phyloP scores from a whole-genome alignment of 495 filamentous ascomycete species.

The Tuber calosporum region DNA sequence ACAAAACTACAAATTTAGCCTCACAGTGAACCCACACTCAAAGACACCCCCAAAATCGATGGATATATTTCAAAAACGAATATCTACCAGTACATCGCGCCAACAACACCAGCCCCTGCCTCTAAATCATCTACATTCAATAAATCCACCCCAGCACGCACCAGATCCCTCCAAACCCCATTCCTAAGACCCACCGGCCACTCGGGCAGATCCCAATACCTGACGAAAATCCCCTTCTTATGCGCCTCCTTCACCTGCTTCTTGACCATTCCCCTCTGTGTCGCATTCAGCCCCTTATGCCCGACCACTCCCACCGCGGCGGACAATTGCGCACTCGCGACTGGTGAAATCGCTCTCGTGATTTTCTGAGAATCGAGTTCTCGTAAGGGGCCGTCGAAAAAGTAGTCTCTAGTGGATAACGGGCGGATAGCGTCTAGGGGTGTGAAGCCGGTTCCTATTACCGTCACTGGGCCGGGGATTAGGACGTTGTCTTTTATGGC shows the following conservation, averaged over 20 bases:
- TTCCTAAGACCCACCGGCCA: slow-evolving; percentile 69
- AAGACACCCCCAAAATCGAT: not conserved
- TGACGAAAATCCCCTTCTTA: slow-evolving; percentile 58
- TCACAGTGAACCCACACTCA: not conserved
- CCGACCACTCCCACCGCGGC: slow-evolving; percentile 48
- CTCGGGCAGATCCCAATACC: slow-evolving; percentile 72
- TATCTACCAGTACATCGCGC: slow-evolving; percentile 27
- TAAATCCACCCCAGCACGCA: slow-evolving; percentile 62
- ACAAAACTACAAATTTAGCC: not conserved
- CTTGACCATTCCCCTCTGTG: slow-evolving; percentile 56
- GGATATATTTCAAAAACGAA: slow-evolving; percentile 36
- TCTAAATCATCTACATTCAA: slow-evolving; percentile 74
- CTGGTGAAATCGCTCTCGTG: slow-evolving; percentile 39
- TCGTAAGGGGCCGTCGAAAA: slow-evolving; percentile 59
- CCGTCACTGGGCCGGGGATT: slow-evolving; percentile 55
- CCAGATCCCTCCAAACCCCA: slow-evolving; percentile 65
- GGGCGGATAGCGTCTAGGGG: slow-evolving; percentile 55
- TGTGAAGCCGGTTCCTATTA: slow-evolving; percentile 72
- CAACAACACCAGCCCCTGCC: slow-evolving; percentile 50
- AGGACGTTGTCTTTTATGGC: slow-evolving; percentile 51
- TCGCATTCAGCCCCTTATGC: slow-evolving; percentile 43
- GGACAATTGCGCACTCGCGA: slow-evolving; percentile 42
- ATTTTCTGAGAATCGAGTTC: slow-evolving; percentile 41
- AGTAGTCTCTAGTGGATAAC: slow-evolving; percentile 52
- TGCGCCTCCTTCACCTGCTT: slow-evolving; percentile 64